Evolutionary conservation across 192 early-diverging fungal species (phyloP), one percentile per base, ranked within the genome.

Genomic region (Coemansia sp.): DNA sequence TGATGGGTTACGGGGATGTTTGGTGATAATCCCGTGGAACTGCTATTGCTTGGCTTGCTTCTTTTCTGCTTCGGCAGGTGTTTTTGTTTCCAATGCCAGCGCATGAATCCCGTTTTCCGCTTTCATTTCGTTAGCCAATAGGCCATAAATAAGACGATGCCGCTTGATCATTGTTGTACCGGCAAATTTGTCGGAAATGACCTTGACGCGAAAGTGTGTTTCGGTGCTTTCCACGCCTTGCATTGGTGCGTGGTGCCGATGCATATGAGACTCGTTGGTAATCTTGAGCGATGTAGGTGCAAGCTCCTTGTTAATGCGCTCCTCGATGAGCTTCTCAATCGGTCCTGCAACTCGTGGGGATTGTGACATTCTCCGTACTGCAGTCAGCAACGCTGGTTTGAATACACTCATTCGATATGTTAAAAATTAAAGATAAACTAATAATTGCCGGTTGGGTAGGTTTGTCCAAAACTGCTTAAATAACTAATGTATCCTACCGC

Each of bases 161-260:
- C 90, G 73, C 69, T 88, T 84, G 67, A 86, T 82, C 54, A 82
- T 55, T 0, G 64, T 55, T 69, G 72, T 38, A 2, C 68, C 60
- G 4, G 28, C 57, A 60, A 93, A 95, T 36, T 66, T 59, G 5
- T 86, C 83, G 11, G 91, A 92, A 1, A 94, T 88, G 6, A 92
- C 75, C 11, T 75, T 86, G 12, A 93, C 84, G 22, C 83, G 62
- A 65, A 95, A 95, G 69, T 95, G 94, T 11, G 94, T 94, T 69
- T 95, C 94, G 8, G 79, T 85, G 69, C 85, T 85, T 12, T 49
- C 68, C 5, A 88, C 77, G n/a, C 91, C 92, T 59, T 87, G 82
- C 94, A 96, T 96, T 10, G 93, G 87, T 38, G 85, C 88, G 75
- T 96, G 94, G 53, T 89, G 87, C 8, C 87, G 77, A 65, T 96